A percentile compares a stretch with the other conserved stretches of the same genome.
phyloP scores from a whole-genome alignment of 371 early-diverging fungal genomes.

The Syncephalastrum monosporum region DNA sequence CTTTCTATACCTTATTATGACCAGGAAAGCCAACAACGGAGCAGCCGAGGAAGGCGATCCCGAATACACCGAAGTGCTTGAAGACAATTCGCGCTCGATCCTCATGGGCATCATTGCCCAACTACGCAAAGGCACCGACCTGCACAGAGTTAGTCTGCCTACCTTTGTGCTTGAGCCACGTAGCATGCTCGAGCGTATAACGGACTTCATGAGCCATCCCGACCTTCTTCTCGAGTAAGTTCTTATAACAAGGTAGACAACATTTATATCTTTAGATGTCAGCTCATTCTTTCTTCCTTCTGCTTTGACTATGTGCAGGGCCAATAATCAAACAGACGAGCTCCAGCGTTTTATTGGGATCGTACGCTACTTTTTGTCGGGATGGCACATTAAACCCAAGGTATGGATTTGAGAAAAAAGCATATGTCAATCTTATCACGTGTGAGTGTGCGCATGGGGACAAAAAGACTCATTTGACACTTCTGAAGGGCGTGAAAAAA shows the following conservation, averaged over 20 bases:
- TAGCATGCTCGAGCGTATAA: slow-evolving; percentile 92
- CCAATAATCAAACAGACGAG: slow-evolving; percentile 66
- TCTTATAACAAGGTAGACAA: neutral
- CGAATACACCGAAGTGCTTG: slow-evolving; percentile 78
- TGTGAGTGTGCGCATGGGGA: slow-evolving; percentile 1
- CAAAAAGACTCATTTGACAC: neutral
- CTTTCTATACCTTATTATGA: slow-evolving; percentile 9
- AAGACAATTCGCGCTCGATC: slow-evolving; percentile 86
- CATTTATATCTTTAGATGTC: neutral
- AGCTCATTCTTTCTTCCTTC: neutral
- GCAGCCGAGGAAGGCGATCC: slow-evolving; percentile 20
- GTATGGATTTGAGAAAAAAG: slow-evolving; percentile 37
- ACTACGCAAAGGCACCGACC: slow-evolving; percentile 86
- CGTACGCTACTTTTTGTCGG: slow-evolving; percentile 90
- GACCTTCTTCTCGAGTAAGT: slow-evolving; percentile 81
- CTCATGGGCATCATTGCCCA: slow-evolving; percentile 83
- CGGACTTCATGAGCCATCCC: slow-evolving; percentile 96
- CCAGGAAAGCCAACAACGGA: slow-evolving; percentile 9
- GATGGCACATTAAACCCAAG: slow-evolving; percentile 96
- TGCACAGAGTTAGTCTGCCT: slow-evolving; percentile 89
- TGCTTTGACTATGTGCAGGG: slow-evolving; percentile 30
- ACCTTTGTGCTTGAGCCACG: slow-evolving; percentile 96
- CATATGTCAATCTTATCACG: slow-evolving; percentile 3
- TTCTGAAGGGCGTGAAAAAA: slow-evolving; percentile 87
- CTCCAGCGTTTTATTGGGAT: slow-evolving; percentile 83